These are phyloP conservation scores for Kuraishia capsulata DNA, from an alignment of 805 yeast genomes.

Conservation along the genomic window DNA sequence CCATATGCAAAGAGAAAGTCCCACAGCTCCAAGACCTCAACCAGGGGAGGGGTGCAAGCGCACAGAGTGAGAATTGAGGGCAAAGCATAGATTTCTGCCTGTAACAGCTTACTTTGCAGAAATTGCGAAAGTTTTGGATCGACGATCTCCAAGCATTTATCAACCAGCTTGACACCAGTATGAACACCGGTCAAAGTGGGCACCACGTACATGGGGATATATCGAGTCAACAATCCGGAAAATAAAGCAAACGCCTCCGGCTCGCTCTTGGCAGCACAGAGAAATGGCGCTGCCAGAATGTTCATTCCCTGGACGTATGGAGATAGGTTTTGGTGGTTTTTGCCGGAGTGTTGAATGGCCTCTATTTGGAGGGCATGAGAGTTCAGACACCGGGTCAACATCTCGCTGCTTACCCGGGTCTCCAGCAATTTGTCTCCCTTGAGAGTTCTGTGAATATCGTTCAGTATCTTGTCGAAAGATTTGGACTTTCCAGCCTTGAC, in stretches of 20 bases:
- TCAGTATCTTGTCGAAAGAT: conserved; percentile 60
- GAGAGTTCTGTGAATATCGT: conserved; percentile 81
- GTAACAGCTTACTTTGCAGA: conserved; percentile 54
- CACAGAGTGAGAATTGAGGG: conserved; percentile 76
- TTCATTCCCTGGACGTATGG: conserved; percentile 90
- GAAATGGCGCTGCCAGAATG: conserved; percentile 75
- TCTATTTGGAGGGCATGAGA: conserved; percentile 42
- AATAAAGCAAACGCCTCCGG: conserved; percentile 78
- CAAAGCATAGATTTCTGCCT: conserved; percentile 82
- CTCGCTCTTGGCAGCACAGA: conserved; percentile 68
- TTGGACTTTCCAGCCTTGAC: conserved; percentile 50
- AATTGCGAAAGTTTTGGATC: conserved; percentile 62
- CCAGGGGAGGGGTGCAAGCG: conserved; percentile 82
- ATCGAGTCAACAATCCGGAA: conserved; percentile 47
- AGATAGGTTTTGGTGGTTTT: conserved; percentile 14
- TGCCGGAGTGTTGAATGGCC: conserved; percentile 9
- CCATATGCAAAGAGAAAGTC: conserved; percentile 90
- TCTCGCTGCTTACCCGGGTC: conserved; percentile 56
- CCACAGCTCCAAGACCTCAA: conserved; percentile 73
- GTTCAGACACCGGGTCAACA: conserved; percentile 60
- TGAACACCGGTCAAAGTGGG: conserved; percentile 77
- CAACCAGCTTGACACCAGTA: conserved; percentile 68
- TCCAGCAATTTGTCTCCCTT: conserved; percentile 64
- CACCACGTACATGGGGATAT: conserved; percentile 71
- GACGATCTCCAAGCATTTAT: conserved; percentile 56